Evolutionary conservation across 768 basidiomycete species (phyloP), one percentile per base, ranked within the genome.

Genomic region (Baorangia bicolor): DNA sequence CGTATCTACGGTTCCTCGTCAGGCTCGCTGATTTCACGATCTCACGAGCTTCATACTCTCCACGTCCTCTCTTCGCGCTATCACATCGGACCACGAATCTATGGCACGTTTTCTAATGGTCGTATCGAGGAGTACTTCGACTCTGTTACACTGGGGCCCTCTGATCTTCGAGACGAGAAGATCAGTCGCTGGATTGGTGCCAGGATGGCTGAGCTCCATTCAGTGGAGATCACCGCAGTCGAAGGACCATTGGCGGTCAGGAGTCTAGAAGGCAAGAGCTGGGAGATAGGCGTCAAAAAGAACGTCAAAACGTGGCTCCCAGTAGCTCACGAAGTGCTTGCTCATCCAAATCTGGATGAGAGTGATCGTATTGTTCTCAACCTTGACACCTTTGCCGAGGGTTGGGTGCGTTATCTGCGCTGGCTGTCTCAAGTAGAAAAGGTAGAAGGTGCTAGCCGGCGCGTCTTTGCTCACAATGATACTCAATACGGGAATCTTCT

Each of bases 81-180:
- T 73, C 81, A 81, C 61, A 90, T 99, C 47, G 96, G 94, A 13
- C 94, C 97, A 27, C 82, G 85, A 60, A 84, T 99, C 25, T 93
- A 91, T 68, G 97, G 97, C 42, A 98, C 95, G 2, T 98, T 98
- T 72, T 81, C 84, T 61, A 99, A 98, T 70, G 97, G 97, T 34
- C 87, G 97, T 23, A 77, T 98, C 42, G 97, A 98, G 74, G 89
- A 99, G 72, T 97, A 92, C 73, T 98, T 98, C 69, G 84, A 94
- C 57, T 93, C 93, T 16, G 80, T 85, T 33, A 88, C 94, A 3
- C 77, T 98, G 43, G 87, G 84, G 1, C 78, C 90, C 13, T 70
- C 79, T 39, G 92, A 97, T 66, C 78, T 99, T 58, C 82, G 92
- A 45, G 84, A 93, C 62, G 82, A 85, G 16, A 71, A 75, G 56